Conservation (phyloP, 192 early-diverging fungal genomes). For the Rhizophlyctis rosea region DNA sequence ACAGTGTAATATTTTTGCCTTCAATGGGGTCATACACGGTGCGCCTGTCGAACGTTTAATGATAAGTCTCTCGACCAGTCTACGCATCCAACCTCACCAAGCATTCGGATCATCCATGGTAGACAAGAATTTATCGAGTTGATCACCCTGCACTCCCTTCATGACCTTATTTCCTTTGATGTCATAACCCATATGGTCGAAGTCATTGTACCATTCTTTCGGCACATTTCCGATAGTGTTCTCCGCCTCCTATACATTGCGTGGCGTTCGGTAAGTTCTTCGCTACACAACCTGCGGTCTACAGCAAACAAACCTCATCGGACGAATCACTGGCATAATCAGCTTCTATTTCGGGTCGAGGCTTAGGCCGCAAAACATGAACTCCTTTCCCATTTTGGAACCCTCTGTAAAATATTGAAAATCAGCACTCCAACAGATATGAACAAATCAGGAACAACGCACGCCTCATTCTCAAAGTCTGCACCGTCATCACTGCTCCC, state of each 20-base stretch:
- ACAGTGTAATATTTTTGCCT: conserved; percentile 79
- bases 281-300: neutral
- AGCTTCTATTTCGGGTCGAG: conserved; percentile 82
- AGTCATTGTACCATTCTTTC: conserved; percentile 97
- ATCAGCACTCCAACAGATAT: neutral
- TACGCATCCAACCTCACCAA: conserved; percentile 51
- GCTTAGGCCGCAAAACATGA: conserved; percentile 14
- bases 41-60: conserved; percentile 30
- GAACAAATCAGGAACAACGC: neutral
- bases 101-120: conserved; percentile 90
- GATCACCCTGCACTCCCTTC: conserved; percentile 83
- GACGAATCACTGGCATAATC: conserved; percentile 91
- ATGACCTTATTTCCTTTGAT: conserved; percentile 89
- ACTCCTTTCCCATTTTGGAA: neutral
- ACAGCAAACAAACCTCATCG: conserved; percentile 62
- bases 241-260: conserved; percentile 44
- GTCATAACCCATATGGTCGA: conserved; percentile 95
- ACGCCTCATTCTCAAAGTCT: conserved; percentile 37
- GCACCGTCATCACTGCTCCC: conserved; percentile 24
- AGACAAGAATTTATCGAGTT: conserved; percentile 89
- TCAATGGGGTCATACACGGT: conserved; percentile 81
- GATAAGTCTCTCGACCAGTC: neutral
- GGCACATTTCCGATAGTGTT: conserved; percentile 97
- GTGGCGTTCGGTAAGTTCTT: neutral
- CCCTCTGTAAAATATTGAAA: neutral